Evolutionary conservation across 768 basidiomycete species (phyloP).

Genomic region (Xerocomellus chrysenteron): DNA sequence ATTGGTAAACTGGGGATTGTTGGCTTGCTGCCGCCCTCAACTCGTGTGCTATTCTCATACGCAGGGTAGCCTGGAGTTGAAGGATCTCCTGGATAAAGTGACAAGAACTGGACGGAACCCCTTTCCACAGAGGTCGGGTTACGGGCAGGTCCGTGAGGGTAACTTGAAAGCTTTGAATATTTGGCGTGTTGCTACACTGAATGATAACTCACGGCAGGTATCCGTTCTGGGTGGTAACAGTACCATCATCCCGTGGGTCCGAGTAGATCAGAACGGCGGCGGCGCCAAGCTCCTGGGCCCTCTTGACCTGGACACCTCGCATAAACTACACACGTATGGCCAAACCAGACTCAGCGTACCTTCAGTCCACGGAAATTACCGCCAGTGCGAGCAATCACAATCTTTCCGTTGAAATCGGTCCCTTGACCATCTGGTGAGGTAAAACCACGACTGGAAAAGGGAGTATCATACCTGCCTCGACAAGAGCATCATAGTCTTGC

Average conservation of each 20-base stretch:
- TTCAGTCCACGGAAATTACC: conserved; percentile 87
- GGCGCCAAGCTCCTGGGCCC: conserved; percentile 87
- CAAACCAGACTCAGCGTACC: conserved; percentile 38
- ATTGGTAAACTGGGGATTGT: conserved; percentile 87
- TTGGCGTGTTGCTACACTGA: neutral
- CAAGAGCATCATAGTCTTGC: conserved; percentile 62
- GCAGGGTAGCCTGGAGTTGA: conserved; percentile 87
- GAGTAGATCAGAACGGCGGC: conserved; percentile 80
- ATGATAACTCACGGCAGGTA: conserved; percentile 51
- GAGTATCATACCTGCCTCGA: conserved; percentile 41
- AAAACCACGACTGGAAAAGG: neutral
- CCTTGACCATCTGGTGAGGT: conserved; percentile 36
- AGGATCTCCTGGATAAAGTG: conserved; percentile 71
- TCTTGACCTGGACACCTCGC: conserved; percentile 60
- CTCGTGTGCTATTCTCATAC: conserved; percentile 75
- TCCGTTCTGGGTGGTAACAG: conserved; percentile 73
- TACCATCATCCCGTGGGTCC: conserved; percentile 86
- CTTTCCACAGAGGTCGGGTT: conserved; percentile 84
- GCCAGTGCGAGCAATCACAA: conserved; percentile 79
- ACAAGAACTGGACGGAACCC: conserved; percentile 77
- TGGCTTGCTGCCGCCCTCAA: conserved; percentile 61
- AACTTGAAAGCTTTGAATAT: conserved; percentile 9
- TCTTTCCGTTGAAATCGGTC: conserved; percentile 68
- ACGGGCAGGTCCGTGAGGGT: conserved; percentile 82
- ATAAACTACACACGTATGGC: conserved; percentile 5